Evolutionary conservation across 805 yeast species (phyloP).

Genomic region (Cyberlindnera samutprakarnensis): DNA sequence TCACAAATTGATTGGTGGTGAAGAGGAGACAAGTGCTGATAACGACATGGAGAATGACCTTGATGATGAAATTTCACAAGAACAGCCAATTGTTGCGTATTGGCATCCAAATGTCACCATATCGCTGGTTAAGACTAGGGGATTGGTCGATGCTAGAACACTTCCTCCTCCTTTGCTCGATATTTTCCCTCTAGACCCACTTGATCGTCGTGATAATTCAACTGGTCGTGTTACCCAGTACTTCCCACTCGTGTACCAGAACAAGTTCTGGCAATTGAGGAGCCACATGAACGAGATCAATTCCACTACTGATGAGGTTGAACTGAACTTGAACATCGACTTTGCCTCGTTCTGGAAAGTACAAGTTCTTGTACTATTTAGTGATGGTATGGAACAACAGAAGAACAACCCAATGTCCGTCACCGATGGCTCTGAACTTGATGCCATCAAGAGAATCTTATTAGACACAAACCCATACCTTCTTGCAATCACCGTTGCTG

Average conservation of each 20-base stretch:
- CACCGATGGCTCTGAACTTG: conserved; percentile 28
- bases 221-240: conserved; percentile 27
- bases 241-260: conserved; percentile 29
- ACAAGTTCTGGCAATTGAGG: conserved; percentile 33
- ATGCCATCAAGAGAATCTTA: conserved; percentile 27
- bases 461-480: conserved; percentile 31
- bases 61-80: conserved; percentile 4
- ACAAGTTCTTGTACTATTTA: conserved; percentile 22
- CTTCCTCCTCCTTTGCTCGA: conserved; percentile 20
- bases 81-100: conserved; percentile 25
- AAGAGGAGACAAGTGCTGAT: conserved; percentile 2
- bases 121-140: conserved; percentile 19
- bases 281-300: conserved; percentile 28
- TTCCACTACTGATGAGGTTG: conserved; percentile 15
- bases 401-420: conserved; percentile 17
- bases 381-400: conserved; percentile 25
- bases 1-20: conserved; percentile 24
- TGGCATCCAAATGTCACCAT: conserved; percentile 32
- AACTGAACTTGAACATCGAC: conserved; percentile 24
- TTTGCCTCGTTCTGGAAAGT: conserved; percentile 25
- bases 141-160: conserved; percentile 11
- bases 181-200: conserved; percentile 21
- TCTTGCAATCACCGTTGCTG: conserved; percentile 25
- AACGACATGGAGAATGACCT: conserved; percentile 13
- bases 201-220: conserved; percentile 23